Conservation (phyloP, 805 yeast species). For the Hanseniaspora nectarophila region DNA sequence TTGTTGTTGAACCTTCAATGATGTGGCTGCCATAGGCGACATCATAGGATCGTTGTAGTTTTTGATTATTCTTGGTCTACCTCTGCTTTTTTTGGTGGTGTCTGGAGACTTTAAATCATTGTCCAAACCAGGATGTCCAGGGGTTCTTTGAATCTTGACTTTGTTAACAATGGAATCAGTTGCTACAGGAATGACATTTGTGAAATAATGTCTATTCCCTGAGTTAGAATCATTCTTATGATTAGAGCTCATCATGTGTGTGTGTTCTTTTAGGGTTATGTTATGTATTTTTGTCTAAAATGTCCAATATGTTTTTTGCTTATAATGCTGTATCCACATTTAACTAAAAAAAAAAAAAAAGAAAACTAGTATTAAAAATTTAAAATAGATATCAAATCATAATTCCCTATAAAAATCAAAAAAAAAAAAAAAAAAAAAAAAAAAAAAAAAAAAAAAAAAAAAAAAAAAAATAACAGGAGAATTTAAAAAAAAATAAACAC, state of each 20-base stretch:
- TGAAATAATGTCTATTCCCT: background rate
- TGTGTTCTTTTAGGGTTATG: too few relatives aligned
- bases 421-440: too few relatives aligned
- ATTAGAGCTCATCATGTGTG: background rate
- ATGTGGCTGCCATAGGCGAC: conserved; percentile 30
- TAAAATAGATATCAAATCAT: too few relatives aligned
- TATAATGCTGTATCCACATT: too few relatives aligned
- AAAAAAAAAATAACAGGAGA: too few relatives aligned
- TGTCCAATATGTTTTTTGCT: too few relatives aligned
- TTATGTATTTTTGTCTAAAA: too few relatives aligned
- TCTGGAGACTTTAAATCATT: background rate
- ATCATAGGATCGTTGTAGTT: conserved; percentile 27
- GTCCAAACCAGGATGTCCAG: background rate
- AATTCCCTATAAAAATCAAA: too few relatives aligned
- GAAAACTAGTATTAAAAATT: too few relatives aligned
- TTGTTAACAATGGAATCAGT: conserved; percentile 6
- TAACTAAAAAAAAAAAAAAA: too few relatives aligned
- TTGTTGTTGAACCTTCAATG: conserved; percentile 25
- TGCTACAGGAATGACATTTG: conserved; percentile 8
- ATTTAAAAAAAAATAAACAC: too few relatives aligned
- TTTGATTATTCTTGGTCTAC: conserved; percentile 29
- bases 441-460: too few relatives aligned
- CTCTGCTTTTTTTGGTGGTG: conserved; percentile 21
- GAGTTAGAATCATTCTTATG: background rate
- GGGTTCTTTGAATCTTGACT: background rate